Base-by-base conservation (phyloP, 2,329 filamentous ascomycete species). In the Camillea tinctor region DNA sequence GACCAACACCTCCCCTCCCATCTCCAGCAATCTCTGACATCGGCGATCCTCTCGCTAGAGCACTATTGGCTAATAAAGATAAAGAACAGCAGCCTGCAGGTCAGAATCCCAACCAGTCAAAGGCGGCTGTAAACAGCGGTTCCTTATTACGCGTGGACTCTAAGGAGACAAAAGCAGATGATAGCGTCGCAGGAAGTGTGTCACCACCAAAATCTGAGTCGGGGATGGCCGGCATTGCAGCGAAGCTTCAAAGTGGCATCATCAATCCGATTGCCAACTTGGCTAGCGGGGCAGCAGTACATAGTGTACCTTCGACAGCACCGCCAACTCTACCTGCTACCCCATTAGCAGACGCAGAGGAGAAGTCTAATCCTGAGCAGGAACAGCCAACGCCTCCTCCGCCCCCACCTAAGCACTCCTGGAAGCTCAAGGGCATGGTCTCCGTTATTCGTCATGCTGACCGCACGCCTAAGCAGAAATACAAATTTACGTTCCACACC, bases 401-500 rank as follows among this genome's bases (percentile, higher is more conserved):
- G 2, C 87, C 87, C 2, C 85, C 84, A 1, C 90, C 90, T 0
- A 97, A 97, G 70, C 93, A 96, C 71, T 92, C 95, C 11, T 99
- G 95, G 95, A 98, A 97, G 75, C 81, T 99, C 56, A 99, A 99
- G 77, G 95, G 95, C 13, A 93, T 99, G 77, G 94, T 99, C 0
- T 94, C 93, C 1, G 95, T 99, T 17, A 93, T 99, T 66, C 88
- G 95, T 24, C 95, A 99, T 75, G 96, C 96, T 2, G 95, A 99
- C 77, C 89, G 95, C 59, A 99, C 95, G 1, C 95, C 95, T 2
- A 99, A 99, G 77, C 95, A 99, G 71, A 99, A 99, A 74, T 97
- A 97, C 82, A 99, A 99, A 74, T 99, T 98, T 71, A 99, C 95
- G 0, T 98, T 99, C 69, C 95, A 99, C 72, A 96, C 93, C 0